Conservation (phyloP, 2,329 filamentous ascomycete species). For the Fusarium zealandicum region DNA sequence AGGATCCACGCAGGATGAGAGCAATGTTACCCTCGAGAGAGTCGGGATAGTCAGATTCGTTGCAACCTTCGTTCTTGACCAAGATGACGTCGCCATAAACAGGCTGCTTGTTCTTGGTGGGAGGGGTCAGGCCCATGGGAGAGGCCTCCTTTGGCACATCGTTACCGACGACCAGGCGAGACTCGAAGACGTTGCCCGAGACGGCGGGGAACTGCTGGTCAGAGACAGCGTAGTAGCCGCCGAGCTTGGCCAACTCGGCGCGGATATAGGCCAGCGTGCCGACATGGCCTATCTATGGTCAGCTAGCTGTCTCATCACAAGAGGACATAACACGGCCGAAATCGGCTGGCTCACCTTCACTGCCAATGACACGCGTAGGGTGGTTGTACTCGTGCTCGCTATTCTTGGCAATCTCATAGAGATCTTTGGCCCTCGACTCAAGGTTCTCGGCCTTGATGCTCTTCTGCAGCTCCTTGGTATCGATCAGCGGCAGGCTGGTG, state of each 20-base stretch:
- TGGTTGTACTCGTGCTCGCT: constrained; percentile 68
- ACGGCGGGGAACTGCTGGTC: constrained; percentile 70
- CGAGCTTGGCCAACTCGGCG: constrained; percentile 59
- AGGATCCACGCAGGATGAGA: constrained; percentile 73
- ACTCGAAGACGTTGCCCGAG: constrained; percentile 66
- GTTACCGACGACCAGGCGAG: constrained; percentile 62
- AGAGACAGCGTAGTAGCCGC: constrained; percentile 68
- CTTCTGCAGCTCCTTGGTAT: constrained; percentile 62
- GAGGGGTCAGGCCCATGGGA: constrained; percentile 72
- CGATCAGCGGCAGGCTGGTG: constrained; percentile 53
- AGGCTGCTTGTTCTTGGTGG: constrained; percentile 65
- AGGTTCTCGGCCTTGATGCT: constrained; percentile 64
- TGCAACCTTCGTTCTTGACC: constrained; percentile 69
- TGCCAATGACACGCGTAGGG: constrained; percentile 75
- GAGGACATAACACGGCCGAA: constrained; percentile 1
- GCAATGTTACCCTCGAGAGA: constrained; percentile 69
- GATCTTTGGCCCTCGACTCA: constrained; percentile 63
- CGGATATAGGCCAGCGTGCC: constrained; percentile 70
- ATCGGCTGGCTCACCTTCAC: constrained; percentile 55
- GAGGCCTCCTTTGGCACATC: constrained; percentile 57
- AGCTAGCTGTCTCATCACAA: constrained; percentile 9
- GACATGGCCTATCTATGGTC: constrained; percentile 59
- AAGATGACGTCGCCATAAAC: constrained; percentile 67
- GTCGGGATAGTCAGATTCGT: constrained; percentile 67
- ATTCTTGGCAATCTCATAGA: constrained; percentile 68